Base-by-base conservation (phyloP, 2,329 filamentous ascomycete genomes). In the Pseudogymnoascus sp. region DNA sequence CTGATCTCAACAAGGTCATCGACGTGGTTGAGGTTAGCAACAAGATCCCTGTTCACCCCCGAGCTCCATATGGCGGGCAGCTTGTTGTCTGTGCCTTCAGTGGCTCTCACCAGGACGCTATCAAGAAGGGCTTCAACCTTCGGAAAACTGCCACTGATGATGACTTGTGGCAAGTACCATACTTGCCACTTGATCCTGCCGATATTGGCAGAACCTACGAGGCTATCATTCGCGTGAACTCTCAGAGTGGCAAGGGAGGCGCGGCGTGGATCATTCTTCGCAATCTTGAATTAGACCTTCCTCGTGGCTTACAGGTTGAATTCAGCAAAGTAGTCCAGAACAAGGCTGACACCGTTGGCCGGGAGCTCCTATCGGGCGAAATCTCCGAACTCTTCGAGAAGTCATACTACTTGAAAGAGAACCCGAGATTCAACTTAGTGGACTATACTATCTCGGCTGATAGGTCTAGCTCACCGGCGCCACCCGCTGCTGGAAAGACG, bases 171-270 rank as follows among this genome's bases (percentile, higher is more conserved):
- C 80, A 90, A 70, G 83, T 97, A 41, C 93, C 93, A 0, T 98
- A 98, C 74, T 87, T 98, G 60, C 93, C 93, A 11, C 84, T 98
- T 71, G 93, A 98, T 73, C 93, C 93, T 4, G 83, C 90, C 73
- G 93, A 98, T 73, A 96, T 98, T 68, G 93, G 93, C 61, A 87
- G 93, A 65, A 97, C 88, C n/a, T 98, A 98, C 83, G 93, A 98
- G 78, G 93, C 93, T 65, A 90, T 98, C 74, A 98, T 98, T 74
- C 90, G 93, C 66, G 93, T 98, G 83, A 99, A 98, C 81, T 96
- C 91, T 16, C 93, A 98, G 76, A 91, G 87, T 71, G 93, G 93
- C 69, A 98, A 99, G 80, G 93, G 93, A 67, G 95, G 95, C 71
- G 88, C 91, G 66, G 93, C 93, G 61, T 98, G 91, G 90, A 90